Conservation (phyloP, 768 basidiomycete species). For the Termitomyces sp. region DNA sequence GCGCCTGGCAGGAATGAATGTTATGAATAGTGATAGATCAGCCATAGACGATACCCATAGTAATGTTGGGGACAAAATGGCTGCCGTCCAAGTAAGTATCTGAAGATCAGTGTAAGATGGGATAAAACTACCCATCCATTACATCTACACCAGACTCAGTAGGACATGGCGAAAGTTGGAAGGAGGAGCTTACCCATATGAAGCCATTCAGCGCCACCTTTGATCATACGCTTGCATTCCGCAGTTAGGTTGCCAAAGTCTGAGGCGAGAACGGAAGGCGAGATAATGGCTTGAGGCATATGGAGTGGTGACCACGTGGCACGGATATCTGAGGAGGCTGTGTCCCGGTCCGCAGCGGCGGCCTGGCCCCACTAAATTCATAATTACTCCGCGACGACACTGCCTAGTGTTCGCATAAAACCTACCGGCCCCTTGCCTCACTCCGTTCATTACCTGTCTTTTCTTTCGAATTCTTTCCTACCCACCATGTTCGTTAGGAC, state of each 20-base stretch:
- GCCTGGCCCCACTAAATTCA: not conserved
- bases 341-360: not conserved
- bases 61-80: slow-evolving; percentile 98
- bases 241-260: slow-evolving; percentile 94
- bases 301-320: not conserved
- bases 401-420: not conserved
- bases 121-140: slow-evolving; percentile 83
- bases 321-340: not conserved
- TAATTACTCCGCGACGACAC: not conserved
- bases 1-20: slow-evolving; percentile 50
- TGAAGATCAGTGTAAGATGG: slow-evolving; percentile 7
- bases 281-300: slow-evolving; percentile 91
- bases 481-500: slow-evolving; percentile 38
- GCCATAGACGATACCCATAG: slow-evolving; percentile 63
- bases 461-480: slow-evolving; percentile 1
- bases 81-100: slow-evolving; percentile 36
- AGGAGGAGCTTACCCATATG: slow-evolving; percentile 74
- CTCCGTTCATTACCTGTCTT: slow-evolving; percentile 9
- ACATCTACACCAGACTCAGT: slow-evolving; percentile 56
- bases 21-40: not conserved
- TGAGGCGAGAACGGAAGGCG: slow-evolving; percentile 94
- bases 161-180: not conserved
- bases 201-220: slow-evolving; percentile 93
- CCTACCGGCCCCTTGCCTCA: not conserved
- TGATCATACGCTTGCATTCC: slow-evolving; percentile 97